These are phyloP conservation scores for Solanum megistacrolobum DNA, from an alignment of 257 asterid genomes.

Conservation along the genomic window DNA sequence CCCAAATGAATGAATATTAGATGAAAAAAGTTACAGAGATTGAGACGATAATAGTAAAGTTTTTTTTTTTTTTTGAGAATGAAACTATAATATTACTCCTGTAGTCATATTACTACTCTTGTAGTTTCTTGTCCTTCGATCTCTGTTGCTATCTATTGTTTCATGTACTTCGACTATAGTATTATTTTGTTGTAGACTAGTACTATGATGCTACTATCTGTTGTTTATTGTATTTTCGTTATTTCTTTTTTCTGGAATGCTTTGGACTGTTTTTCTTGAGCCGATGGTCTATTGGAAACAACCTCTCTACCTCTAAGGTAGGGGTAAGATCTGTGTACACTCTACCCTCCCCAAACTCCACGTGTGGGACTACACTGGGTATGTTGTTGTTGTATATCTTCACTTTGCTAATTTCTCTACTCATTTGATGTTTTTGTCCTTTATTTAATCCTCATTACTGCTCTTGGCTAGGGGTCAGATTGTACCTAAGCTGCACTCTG, in stretches of 20 bases:
- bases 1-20: background rate
- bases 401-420: background rate
- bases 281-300: background rate
- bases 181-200: background rate
- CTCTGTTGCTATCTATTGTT: background rate
- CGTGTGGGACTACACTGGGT: background rate
- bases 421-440: background rate
- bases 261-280: background rate
- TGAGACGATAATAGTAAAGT: background rate
- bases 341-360: background rate
- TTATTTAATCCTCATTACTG: background rate
- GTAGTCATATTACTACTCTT: background rate
- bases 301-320: background rate
- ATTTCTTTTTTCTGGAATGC: background rate
- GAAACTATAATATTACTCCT: background rate
- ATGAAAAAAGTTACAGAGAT: background rate
- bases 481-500: background rate
- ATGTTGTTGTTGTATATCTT: background rate
- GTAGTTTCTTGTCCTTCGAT: background rate
- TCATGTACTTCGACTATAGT: background rate
- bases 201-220: background rate
- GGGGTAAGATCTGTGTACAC: background rate
- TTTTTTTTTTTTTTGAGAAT: background rate
- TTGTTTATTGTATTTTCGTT: background rate
- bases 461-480: background rate